A percentile compares a stretch with the other conserved stretches of the same genome.
phyloP scores from a whole-genome alignment of 23 red algal genomes.

The Gracilariopsis chorda region DNA sequence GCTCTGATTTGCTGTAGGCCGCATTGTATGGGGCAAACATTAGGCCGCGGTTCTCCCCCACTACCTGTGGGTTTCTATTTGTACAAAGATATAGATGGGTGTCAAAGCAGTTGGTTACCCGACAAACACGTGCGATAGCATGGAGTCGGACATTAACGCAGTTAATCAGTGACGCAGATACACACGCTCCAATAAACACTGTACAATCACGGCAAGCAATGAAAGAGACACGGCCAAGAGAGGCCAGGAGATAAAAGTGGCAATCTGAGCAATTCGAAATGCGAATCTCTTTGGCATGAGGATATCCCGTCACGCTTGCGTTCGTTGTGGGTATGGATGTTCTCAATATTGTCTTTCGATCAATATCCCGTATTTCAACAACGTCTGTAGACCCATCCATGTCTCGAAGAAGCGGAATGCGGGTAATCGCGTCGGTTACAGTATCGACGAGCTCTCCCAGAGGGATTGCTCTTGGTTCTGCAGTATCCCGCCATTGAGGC shows the following conservation, averaged over 20 bases:
- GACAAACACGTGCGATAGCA: conserved; percentile 44
- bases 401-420: background rate
- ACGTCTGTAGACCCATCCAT: conserved; percentile 31
- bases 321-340: conserved; percentile 39
- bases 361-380: conserved; percentile 60
- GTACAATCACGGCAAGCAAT: conserved; percentile 77
- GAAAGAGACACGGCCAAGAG: conserved; percentile 67
- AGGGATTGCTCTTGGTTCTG: background rate
- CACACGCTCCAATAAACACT: conserved; percentile 79
- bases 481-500: conserved; percentile 52
- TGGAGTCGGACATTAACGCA: conserved; percentile 73
- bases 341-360: conserved; percentile 59
- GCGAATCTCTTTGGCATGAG: conserved; percentile 69
- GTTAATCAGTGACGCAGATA: conserved; percentile 67
- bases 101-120: conserved; percentile 84
- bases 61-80: conserved; percentile 61
- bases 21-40: conserved; percentile 89
- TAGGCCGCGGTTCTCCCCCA: conserved; percentile 81
- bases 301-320: conserved; percentile 24
- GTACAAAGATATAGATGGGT: conserved; percentile 72
- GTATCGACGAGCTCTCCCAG: conserved; percentile 34
- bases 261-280: conserved; percentile 81
- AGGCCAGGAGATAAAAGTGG: conserved; percentile 80
- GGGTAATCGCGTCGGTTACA: conserved; percentile 31
- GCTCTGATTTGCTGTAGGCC: conserved; percentile 35